Evolutionary conservation across 257 asterid species (phyloP).

Genomic region (Salvia hispanica): DNA sequence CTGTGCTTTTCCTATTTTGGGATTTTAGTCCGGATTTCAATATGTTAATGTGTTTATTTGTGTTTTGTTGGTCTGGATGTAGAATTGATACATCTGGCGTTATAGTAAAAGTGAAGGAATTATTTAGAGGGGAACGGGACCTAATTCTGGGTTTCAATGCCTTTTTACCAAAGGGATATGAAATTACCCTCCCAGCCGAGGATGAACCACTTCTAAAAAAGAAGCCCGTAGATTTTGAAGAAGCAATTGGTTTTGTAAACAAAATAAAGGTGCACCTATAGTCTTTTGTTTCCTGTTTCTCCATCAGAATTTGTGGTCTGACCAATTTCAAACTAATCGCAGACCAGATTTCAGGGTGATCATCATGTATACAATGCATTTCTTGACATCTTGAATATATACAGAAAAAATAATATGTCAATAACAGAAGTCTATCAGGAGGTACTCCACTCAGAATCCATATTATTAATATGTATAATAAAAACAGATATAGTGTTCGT

Average conservation of each 20-base stretch:
- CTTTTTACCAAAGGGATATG: slow-evolving; percentile 83
- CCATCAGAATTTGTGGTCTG: slow-evolving; percentile 30
- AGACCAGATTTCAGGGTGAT: slow-evolving; percentile 93
- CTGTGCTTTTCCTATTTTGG: slow-evolving; percentile 11
- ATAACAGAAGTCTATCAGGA: slow-evolving; percentile 82
- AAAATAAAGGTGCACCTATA: slow-evolving; percentile 74
- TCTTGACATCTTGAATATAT: slow-evolving; percentile 89
- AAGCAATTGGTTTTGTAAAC: slow-evolving; percentile 80
- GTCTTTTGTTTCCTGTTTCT: slow-evolving; percentile 23
- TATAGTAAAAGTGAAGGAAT: slow-evolving; percentile 72
- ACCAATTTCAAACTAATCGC: slow-evolving; percentile 44
- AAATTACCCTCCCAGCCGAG: slow-evolving; percentile 63
- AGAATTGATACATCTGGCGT: slow-evolving; percentile 78
- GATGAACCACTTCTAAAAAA: slow-evolving; percentile 64
- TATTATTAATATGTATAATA: slow-evolving; percentile 24
- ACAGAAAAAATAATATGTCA: slow-evolving; percentile 72
- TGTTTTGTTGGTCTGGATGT: slow-evolving; percentile 37
- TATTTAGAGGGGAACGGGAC: slow-evolving; percentile 75
- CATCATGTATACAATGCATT: slow-evolving; percentile 81
- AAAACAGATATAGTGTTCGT: not conserved
- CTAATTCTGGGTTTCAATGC: slow-evolving; percentile 94
- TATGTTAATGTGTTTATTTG: slow-evolving; percentile 9
- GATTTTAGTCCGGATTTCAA: slow-evolving; percentile 2
- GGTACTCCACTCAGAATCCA: slow-evolving; percentile 47
- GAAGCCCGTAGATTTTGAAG: slow-evolving; percentile 81